phyloP scores from a whole-genome alignment of 2,329 filamentous ascomycete species.

The Boeremia exigua region DNA sequence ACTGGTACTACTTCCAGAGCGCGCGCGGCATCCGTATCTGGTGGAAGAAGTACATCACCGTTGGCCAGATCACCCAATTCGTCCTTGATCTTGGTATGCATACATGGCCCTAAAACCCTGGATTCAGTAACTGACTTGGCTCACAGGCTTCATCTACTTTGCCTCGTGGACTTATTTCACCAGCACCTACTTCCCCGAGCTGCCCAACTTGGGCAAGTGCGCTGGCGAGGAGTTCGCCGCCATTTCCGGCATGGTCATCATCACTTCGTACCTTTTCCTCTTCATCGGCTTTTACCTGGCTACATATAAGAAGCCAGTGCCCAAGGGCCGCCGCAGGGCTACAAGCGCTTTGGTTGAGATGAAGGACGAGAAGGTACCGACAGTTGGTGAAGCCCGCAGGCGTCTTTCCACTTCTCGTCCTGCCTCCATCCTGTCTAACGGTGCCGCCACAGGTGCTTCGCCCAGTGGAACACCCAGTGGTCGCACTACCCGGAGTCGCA shows the following conservation, averaged over 20 bases:
- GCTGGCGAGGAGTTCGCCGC: slow-evolving; percentile 97
- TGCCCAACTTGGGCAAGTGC: slow-evolving; percentile 85
- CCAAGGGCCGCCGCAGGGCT: slow-evolving; percentile 75
- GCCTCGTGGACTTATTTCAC: slow-evolving; percentile 99
- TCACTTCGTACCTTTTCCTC: slow-evolving; percentile 93
- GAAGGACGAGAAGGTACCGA: slow-evolving; percentile 71
- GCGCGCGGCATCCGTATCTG: slow-evolving; percentile 93
- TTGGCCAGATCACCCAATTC: slow-evolving; percentile 96
- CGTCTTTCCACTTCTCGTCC: slow-evolving; percentile 54
- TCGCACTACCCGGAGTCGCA: slow-evolving; percentile 70
- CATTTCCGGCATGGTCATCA: slow-evolving; percentile 86
- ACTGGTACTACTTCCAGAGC: slow-evolving; percentile 99
- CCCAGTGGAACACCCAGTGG: slow-evolving; percentile 61
- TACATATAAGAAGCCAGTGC: slow-evolving; percentile 87
- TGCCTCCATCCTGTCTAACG: slow-evolving; percentile 45
- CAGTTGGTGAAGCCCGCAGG: slow-evolving; percentile 59
- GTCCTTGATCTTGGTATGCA: slow-evolving; percentile 88
- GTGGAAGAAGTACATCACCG: slow-evolving; percentile 99
- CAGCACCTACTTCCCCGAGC: slow-evolving; percentile 83
- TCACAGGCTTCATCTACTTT: slow-evolving; percentile 94
- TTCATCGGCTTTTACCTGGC: slow-evolving; percentile 99
- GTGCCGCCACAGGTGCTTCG: slow-evolving; percentile 49
- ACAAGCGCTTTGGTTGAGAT: slow-evolving; percentile 88
- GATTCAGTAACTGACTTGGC: slow-evolving; percentile 26
- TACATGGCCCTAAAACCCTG: slow-evolving; percentile 13